Percentiles rank a stretch among this genome's conserved stretches.
Conservation (phyloP, 345 rosid genomes). For the Acer saccharum region DNA sequence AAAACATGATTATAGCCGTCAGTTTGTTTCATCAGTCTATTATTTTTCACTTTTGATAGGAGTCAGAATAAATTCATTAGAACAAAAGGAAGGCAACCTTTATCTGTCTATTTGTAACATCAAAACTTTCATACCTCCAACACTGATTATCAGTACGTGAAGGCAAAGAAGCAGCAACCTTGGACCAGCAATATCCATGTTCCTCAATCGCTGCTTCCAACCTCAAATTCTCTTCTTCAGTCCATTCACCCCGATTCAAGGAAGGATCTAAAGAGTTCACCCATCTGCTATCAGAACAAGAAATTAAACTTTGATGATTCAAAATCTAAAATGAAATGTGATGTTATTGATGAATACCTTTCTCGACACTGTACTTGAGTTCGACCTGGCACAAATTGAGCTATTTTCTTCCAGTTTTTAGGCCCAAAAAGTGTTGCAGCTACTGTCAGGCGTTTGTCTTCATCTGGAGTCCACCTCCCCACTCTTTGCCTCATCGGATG, state of each 20-base stretch:
- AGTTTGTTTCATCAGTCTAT: neutral
- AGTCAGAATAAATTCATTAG: neutral
- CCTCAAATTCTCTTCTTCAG: slow-evolving; percentile 71
- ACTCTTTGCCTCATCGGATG: slow-evolving; percentile 52
- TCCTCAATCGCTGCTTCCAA: slow-evolving; percentile 64
- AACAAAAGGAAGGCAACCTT: neutral
- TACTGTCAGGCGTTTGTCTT: slow-evolving; percentile 69
- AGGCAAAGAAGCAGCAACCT: slow-evolving; percentile 59
- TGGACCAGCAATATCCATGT: slow-evolving; percentile 76
- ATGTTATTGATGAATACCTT: slow-evolving; percentile 42
- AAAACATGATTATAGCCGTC: neutral
- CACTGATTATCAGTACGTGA: slow-evolving; percentile 89
- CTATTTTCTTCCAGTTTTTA: slow-evolving; percentile 78
- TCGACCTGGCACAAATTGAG: slow-evolving; percentile 86
- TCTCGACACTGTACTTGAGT: slow-evolving; percentile 79
- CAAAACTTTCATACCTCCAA: slow-evolving; percentile 50
- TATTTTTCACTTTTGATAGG: neutral
- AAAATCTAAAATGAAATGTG: slow-evolving; percentile 9
- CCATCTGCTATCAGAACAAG: slow-evolving; percentile 57
- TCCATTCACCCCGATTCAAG: slow-evolving; percentile 62
- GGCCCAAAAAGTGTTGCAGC: slow-evolving; percentile 84
- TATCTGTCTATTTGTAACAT: neutral
- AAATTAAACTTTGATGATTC: slow-evolving; percentile 13
- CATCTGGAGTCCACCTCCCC: slow-evolving; percentile 71
- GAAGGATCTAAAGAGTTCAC: slow-evolving; percentile 77